Conservation (phyloP, 2,329 filamentous ascomycete genomes). For the Penicillium oxalicum region DNA sequence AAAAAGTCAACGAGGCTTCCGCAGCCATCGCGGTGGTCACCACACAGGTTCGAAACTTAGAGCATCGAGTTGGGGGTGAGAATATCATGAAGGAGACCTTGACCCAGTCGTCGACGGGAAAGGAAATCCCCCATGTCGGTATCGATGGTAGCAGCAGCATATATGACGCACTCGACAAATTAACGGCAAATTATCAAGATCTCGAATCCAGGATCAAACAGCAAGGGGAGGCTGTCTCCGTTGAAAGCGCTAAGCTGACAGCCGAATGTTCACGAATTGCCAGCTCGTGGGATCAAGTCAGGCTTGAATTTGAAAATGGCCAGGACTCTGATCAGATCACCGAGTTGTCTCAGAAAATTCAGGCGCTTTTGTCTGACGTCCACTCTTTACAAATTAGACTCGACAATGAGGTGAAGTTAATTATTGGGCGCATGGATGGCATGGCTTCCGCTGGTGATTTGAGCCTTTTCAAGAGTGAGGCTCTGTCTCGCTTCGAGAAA, state of each 20-base stretch:
- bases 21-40: not conserved
- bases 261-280: not conserved
- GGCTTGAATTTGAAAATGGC: not conserved
- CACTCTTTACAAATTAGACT: not conserved
- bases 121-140: not conserved
- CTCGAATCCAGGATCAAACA: not conserved
- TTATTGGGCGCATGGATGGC: not conserved
- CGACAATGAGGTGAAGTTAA: not conserved
- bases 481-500: not conserved
- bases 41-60: not conserved
- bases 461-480: not conserved
- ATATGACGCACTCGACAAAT: not conserved
- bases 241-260: not conserved
- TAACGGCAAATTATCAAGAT: not conserved
- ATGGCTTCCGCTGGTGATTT: not conserved
- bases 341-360: not conserved
- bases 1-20: not conserved
- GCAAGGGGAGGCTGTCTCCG: not conserved
- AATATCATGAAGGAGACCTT: not conserved
- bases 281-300: not conserved
- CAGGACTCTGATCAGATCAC: not conserved
- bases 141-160: not conserved
- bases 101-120: not conserved
- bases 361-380: not conserved
- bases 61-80: not conserved